These are phyloP conservation scores for Delonix regia DNA, from an alignment of 306 rosid genomes.

Conservation along the genomic window DNA sequence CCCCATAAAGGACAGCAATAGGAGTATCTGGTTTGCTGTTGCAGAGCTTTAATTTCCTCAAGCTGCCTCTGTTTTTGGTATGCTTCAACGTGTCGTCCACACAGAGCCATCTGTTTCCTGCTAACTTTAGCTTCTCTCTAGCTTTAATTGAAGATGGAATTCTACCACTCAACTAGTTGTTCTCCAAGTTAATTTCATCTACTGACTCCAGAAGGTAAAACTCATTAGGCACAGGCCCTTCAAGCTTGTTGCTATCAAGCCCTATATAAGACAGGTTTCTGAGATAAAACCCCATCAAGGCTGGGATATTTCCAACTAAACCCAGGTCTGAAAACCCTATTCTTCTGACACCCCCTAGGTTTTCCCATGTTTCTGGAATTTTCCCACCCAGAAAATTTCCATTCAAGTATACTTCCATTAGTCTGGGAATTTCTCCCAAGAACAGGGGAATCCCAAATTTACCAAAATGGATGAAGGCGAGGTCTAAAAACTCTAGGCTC, in stretches of 20 bases:
- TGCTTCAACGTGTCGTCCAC: constrained; percentile 37
- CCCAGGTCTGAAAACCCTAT: constrained; percentile 69
- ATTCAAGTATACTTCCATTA: constrained; percentile 70
- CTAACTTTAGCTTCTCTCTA: constrained; percentile 51
- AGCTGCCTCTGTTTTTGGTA: constrained; percentile 14
- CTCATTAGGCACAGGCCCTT: constrained; percentile 59
- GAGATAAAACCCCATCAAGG: constrained; percentile 69
- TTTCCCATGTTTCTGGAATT: constrained; percentile 78
- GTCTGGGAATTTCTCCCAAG: constrained; percentile 45
- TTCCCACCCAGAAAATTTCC: constrained; percentile 70
- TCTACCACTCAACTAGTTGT: constrained; percentile 68
- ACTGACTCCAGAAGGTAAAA: constrained; percentile 42
- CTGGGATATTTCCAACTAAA: constrained; percentile 63
- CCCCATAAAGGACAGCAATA: constrained; percentile 40
- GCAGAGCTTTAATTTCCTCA: constrained; percentile 45
- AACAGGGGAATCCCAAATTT: constrained; percentile 67
- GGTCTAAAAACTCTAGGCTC: constrained; percentile 59
- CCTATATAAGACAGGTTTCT: constrained; percentile 63
- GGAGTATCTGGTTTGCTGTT: constrained; percentile 38
- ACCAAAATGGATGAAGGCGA: constrained; percentile 67
- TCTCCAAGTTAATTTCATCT: constrained; percentile 60
- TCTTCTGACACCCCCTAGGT: constrained; percentile 52
- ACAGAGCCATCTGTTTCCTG: constrained; percentile 61
- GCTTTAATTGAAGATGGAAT: constrained; percentile 45
- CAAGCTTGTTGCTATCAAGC: constrained; percentile 73